Base-by-base conservation (phyloP, 1,284 basidiomycete species). In the Boletus albobrunnescens region DNA sequence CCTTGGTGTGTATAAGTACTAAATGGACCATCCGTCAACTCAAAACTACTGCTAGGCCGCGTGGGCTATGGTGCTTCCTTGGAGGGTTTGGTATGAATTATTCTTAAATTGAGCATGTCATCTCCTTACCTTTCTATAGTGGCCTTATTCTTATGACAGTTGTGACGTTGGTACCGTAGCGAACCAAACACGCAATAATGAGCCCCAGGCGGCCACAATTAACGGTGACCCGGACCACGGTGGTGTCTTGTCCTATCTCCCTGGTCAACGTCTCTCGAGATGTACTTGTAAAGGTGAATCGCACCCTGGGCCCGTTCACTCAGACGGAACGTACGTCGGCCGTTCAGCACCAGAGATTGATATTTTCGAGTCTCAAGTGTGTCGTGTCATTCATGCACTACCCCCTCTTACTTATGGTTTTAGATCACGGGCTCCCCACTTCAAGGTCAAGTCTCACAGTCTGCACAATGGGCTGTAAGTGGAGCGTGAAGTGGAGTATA, bases 271-370 rank as follows among this genome's bases (percentile, higher is more conserved):
- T 28, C 59, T 77, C 13, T 84, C 81, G 8, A 70, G 79, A 6
- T 88, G 85, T 66, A 86, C 85, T 0, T 88, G 85, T 57, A 62
- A 71, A 11, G 74, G 74, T 22, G 74, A 82, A 55, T 64, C 72
- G 2, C 85, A 88, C 52, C 85, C 85, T 0, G 85, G 85, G 3
- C 86, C 84, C 13, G 67, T 73, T 28, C 58, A 66, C 42, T 49
- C 54, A 14, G 67, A 66, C 16, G 67, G 82, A 26, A 73, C 75
- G 2, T 85, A 75, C 53, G 76, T 79, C 6, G 86, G 84, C 19
- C 74, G 85, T 47, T 66, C 76, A 2, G 80, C 84, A 1, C 84
- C 84, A 0, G 84, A 87, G 59, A 84, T 87, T 46, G 82, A 85
- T 69, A 71, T 85, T n/a, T 75, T 86, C 54, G 84, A 86, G 60